These are phyloP conservation scores for Zygosaccharomyces pseudobailii DNA, from an alignment of 1,139 yeast species.

Conservation along the genomic window DNA sequence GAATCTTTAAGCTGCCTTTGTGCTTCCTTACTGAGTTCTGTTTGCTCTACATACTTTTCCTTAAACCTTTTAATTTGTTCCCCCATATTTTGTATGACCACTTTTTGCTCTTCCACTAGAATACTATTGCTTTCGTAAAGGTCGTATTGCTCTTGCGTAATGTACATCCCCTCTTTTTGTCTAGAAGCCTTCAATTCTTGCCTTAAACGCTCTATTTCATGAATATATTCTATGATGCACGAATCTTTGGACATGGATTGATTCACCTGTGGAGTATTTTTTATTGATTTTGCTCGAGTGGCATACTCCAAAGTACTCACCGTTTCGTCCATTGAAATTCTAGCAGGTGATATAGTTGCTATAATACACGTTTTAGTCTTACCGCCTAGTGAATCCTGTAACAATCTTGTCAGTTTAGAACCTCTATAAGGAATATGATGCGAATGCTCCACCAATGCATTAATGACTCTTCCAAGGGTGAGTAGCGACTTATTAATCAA, in stretches of 20 bases:
- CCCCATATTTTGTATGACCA: slow-evolving; percentile 42
- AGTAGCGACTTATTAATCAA: slow-evolving; percentile 78
- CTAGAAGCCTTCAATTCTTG: slow-evolving; percentile 60
- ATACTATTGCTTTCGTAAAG: slow-evolving; percentile 42
- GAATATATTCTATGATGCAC: slow-evolving; percentile 46
- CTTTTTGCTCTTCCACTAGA: slow-evolving; percentile 44
- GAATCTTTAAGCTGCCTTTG: slow-evolving; percentile 26
- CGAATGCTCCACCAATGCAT: slow-evolving; percentile 56
- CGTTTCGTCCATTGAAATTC: slow-evolving; percentile 69
- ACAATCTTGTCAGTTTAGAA: slow-evolving; percentile 70
- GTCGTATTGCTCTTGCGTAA: slow-evolving; percentile 45
- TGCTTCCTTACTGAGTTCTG: slow-evolving; percentile 22
- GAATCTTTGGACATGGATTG: slow-evolving; percentile 49
- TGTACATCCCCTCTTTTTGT: slow-evolving; percentile 60
- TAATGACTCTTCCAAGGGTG: slow-evolving; percentile 81
- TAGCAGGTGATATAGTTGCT: slow-evolving; percentile 81
- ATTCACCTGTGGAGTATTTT: slow-evolving; percentile 66
- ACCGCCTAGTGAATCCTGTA: slow-evolving; percentile 84
- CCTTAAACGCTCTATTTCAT: slow-evolving; percentile 54
- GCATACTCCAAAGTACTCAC: slow-evolving; percentile 83
- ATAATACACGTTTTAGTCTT: slow-evolving; percentile 72
- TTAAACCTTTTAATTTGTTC: slow-evolving; percentile 39
- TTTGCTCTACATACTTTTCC: slow-evolving; percentile 31
- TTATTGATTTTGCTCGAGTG: slow-evolving; percentile 70
- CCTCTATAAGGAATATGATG: slow-evolving; percentile 81